Percentiles rank a stretch among this genome's conserved stretches.
Conservation (phyloP, 495 filamentous ascomycete genomes). For the Alectoria sarmentosa region DNA sequence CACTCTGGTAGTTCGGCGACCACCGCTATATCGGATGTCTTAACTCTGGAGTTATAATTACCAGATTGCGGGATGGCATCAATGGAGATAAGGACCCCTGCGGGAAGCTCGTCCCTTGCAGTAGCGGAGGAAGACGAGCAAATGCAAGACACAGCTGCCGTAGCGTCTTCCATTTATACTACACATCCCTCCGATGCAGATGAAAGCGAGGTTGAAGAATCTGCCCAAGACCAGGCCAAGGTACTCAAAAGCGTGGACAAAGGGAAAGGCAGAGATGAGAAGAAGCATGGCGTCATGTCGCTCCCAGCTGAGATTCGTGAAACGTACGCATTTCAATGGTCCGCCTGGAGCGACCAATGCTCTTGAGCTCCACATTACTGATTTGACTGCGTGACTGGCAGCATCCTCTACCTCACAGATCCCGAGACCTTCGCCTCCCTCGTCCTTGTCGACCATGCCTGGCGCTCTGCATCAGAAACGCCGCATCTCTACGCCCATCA, state of each 20-base stretch:
- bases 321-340: conserved; percentile 15
- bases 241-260: not conserved
- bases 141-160: not conserved
- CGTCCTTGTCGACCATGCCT: conserved; percentile 70
- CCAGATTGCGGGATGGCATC: not conserved
- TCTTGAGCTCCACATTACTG: conserved; percentile 12
- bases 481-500: conserved; percentile 69
- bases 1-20: not conserved
- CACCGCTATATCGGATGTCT: not conserved
- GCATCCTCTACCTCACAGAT: conserved; percentile 68
- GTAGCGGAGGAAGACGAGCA: conserved; percentile 1
- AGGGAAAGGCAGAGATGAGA: conserved; percentile 8
- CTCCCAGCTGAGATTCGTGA: conserved; percentile 24
- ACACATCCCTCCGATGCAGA: not conserved
- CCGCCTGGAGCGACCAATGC: not conserved
- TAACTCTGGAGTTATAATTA: conserved; percentile 3
- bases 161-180: not conserved
- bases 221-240: not conserved
- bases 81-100: not conserved
- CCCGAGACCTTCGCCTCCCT: conserved; percentile 78
- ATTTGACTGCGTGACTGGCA: conserved; percentile 29
- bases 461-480: conserved; percentile 66
- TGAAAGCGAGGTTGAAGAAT: not conserved
- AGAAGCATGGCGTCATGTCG: conserved; percentile 13
- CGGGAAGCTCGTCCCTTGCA: not conserved